Evolutionary conservation across 1,284 basidiomycete genomes (phyloP), one percentile per base, ranked within the genome.

Genomic region (Cryptococcus sp.): DNA sequence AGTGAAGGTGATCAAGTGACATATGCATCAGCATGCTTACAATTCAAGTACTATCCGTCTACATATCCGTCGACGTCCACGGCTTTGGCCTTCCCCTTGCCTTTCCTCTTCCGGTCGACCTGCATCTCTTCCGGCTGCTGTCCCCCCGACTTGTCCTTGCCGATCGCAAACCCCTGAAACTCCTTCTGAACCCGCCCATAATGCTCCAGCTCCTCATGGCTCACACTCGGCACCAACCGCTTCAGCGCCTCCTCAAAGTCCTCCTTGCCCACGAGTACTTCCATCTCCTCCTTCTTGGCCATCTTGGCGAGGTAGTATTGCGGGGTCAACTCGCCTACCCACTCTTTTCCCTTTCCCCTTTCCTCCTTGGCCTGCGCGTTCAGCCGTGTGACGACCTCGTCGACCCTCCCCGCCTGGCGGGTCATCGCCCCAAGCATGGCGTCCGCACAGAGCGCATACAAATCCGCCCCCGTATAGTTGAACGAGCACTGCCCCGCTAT

Each of bases 401-500:
- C 95, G 13, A 98, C 80, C 48, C 84, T 84, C 63, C 83, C 82
- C 0, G 96, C 93, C 63, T 88, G 92, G 44, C 89, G 81, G 23
- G 91, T 87, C 87, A 98, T 96, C 7, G 95, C 91, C 71, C 91
- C 91, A 48, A 99, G 82, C 82, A 98, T 86, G 1, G 95, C 93
- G 73, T 99, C 96, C 3, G 92, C 89, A 73, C 95, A 98, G 15
- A 99, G 80, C 0, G 96, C 95, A 78, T 99, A 98, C 66, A 98
- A 93, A 76, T 99, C 96, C 37, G 96, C 96, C 24, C 96, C 93
- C 3, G 93, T 97, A 69, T 88, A 91, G 72, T 95, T 92, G 80
- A 96, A 91, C 0, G 92, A 87, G 61, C 93, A 98, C 52, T 81
- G 79, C 40, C 87, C 81, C 13, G 89, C 88, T 49, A 99, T 78